Evolutionary conservation across 1,284 basidiomycete genomes (phyloP).

Genomic region (Violaceomyces palustris): DNA sequence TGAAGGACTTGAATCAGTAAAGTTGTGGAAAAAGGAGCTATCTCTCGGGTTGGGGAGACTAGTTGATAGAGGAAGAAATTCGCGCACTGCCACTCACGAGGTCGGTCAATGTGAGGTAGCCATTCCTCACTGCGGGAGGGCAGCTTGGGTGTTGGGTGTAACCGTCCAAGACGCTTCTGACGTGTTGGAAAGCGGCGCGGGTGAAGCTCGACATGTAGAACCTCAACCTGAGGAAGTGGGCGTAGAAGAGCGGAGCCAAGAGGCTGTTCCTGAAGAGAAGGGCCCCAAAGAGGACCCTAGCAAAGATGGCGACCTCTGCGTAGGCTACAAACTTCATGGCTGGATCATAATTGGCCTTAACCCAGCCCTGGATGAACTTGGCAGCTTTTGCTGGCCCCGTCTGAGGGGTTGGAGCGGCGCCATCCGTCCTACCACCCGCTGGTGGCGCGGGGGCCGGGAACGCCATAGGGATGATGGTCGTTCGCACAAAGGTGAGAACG

Average conservation of each 20-base stretch:
- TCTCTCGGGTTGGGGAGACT: background rate
- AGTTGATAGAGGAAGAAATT: background rate
- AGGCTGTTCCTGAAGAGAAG: conserved; percentile 48
- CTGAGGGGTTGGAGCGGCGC: conserved; percentile 10
- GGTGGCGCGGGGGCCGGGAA: conserved; percentile 28
- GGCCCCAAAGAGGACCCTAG: conserved; percentile 48
- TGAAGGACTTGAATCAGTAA: background rate
- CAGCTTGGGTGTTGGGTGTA: conserved; percentile 43
- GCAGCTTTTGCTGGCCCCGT: conserved; percentile 35
- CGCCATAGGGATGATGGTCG: conserved; percentile 38
- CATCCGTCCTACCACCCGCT: conserved; percentile 5
- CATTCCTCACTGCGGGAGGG: conserved; percentile 44
- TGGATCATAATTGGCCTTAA: conserved; percentile 52
- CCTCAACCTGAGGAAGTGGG: conserved; percentile 48
- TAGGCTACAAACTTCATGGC: conserved; percentile 53
- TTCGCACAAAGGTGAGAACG: conserved; percentile 46
- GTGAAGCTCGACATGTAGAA: conserved; percentile 53
- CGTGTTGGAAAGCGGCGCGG: conserved; percentile 47
- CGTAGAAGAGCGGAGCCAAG: conserved; percentile 47
- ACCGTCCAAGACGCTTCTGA: conserved; percentile 37
- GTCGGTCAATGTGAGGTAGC: conserved; percentile 45
- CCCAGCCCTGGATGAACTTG: conserved; percentile 50
- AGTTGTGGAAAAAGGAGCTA: background rate
- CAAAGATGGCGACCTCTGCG: conserved; percentile 50
- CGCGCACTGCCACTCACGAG: conserved; percentile 11